phyloP scores from a whole-genome alignment of 2,329 filamentous ascomycete species.

The Aspergillus chevalieri region DNA sequence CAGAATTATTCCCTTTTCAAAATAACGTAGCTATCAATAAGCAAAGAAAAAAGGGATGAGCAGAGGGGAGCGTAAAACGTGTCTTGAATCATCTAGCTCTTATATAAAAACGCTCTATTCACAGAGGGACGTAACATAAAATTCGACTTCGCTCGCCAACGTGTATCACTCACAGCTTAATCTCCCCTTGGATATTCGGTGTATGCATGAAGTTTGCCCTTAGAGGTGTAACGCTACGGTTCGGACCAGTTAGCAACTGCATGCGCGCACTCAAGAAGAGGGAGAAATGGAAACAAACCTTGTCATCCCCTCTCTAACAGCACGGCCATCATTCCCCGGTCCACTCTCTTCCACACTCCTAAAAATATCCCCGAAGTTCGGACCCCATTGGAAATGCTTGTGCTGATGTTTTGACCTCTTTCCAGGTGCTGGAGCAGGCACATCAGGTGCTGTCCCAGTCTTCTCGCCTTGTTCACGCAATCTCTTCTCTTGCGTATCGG shows the following conservation, averaged over 20 bases:
- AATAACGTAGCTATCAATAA: slow-evolving; percentile 3
- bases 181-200: slow-evolving; percentile 60
- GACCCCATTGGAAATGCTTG: slow-evolving; percentile 93
- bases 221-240: slow-evolving; percentile 71
- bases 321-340: slow-evolving; percentile 89
- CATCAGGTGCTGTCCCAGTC: slow-evolving; percentile 20
- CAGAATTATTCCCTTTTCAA: slow-evolving; percentile 19
- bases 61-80: slow-evolving; percentile 7
- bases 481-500: slow-evolving; percentile 63
- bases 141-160: slow-evolving; percentile 15
- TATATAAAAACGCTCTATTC: not conserved
- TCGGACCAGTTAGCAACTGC: slow-evolving; percentile 9
- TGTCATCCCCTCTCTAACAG: slow-evolving; percentile 78
- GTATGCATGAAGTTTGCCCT: slow-evolving; percentile 88
- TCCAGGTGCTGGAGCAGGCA: slow-evolving; percentile 18
- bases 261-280: not conserved
- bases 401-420: slow-evolving; percentile 55
- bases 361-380: slow-evolving; percentile 79
- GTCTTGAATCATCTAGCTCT: slow-evolving; percentile 5
- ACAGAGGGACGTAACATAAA: slow-evolving; percentile 12
- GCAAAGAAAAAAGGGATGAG: slow-evolving; percentile 9
- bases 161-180: slow-evolving; percentile 69
- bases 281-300: slow-evolving; percentile 50
- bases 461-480: slow-evolving; percentile 61
- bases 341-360: slow-evolving; percentile 72